Conservation (phyloP, 352 stramenopile genomes). For the Globisporangium mamillatum region DNA sequence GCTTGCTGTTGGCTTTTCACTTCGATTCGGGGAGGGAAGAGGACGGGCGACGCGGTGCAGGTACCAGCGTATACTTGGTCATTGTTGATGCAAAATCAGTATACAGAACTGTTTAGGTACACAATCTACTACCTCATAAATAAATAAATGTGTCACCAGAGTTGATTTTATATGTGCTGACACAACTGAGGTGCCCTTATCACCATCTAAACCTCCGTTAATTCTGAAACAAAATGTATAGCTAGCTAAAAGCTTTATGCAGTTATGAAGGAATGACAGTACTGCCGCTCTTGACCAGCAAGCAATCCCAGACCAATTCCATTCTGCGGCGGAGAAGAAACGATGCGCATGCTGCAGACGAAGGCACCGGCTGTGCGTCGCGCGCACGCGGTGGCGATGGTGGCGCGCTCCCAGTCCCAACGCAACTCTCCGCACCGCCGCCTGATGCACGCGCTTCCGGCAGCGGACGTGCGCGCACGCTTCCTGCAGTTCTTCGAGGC, state of each 20-base stretch:
- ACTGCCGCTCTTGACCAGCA: neutral
- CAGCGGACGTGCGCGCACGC: slow-evolving; percentile 37
- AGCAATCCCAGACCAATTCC: neutral
- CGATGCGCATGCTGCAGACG: slow-evolving; percentile 6
- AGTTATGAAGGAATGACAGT: neutral
- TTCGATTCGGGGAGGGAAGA: neutral
- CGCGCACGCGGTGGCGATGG: neutral
- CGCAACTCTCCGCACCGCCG: slow-evolving; percentile 12
- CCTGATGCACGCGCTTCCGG: slow-evolving; percentile 39
- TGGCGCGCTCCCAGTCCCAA: neutral
- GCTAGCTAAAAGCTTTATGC: neutral
- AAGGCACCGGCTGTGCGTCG: neutral
- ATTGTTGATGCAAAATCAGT: neutral
- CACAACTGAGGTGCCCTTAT: neutral
- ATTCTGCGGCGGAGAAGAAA: slow-evolving; percentile 1
- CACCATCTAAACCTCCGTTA: neutral
- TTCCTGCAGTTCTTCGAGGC: slow-evolving; percentile 75
- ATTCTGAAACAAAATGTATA: neutral
- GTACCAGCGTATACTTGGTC: neutral
- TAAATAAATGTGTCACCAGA: neutral
- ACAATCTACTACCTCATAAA: neutral
- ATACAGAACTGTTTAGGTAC: neutral
- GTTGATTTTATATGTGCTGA: neutral
- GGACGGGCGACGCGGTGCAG: neutral
- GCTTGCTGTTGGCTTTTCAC: neutral